phyloP scores from a whole-genome alignment of 768 basidiomycete genomes.

The Dacryopinax spathularia region DNA sequence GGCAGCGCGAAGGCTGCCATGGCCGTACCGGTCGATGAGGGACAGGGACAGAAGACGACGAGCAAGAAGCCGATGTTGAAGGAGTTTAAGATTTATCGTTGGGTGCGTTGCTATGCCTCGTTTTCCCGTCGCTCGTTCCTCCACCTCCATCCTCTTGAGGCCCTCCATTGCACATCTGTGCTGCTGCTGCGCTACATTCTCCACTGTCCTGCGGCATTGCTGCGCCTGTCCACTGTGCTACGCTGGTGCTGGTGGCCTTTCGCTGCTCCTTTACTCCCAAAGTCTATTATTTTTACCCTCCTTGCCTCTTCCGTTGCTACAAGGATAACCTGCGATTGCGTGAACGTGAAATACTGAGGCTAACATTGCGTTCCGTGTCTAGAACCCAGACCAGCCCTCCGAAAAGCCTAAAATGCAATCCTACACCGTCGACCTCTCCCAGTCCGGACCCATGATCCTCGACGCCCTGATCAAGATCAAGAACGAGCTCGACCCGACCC shows the following conservation, averaged over 20 bases:
- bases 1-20: slow-evolving; percentile 4
- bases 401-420: slow-evolving; percentile 83
- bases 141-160: no score
- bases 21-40: slow-evolving; percentile 13
- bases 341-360: neutral
- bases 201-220: no score
- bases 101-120: slow-evolving; percentile 62
- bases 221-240: no score
- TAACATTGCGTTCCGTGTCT: slow-evolving; percentile 3
- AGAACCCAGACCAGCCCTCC: slow-evolving; percentile 91
- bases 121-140: no score
- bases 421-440: slow-evolving; percentile 83
- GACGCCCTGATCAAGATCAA: slow-evolving; percentile 98
- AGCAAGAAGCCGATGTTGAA: slow-evolving; percentile 58
- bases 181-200: no score
- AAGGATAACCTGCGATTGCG: no score
- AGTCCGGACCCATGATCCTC: slow-evolving; percentile 91
- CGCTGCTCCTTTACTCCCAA: neutral
- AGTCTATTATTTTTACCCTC: neutral
- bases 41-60: neutral
- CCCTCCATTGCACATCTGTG: no score
- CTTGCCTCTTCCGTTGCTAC: neutral
- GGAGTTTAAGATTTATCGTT: slow-evolving; percentile 98
- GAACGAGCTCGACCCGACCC: slow-evolving; percentile 92
- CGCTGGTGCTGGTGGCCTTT: neutral